These are phyloP conservation scores for Calophaca sinica DNA, from an alignment of 306 rosid species.

Conservation along the genomic window DNA sequence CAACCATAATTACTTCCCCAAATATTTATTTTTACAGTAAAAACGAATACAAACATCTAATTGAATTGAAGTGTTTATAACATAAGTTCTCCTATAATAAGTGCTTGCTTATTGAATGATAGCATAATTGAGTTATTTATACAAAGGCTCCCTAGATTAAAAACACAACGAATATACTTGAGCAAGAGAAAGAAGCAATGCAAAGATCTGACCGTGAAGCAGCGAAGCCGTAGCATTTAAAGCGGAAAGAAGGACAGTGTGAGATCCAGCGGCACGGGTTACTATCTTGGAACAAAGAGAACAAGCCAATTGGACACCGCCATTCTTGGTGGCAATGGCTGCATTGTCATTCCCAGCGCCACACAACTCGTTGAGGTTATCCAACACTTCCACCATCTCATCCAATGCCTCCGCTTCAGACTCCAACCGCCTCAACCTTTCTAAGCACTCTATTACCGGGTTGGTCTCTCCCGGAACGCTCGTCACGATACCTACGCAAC, in stretches of 20 bases:
- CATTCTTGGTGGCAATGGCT: conserved; percentile 75
- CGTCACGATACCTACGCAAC: conserved; percentile 51
- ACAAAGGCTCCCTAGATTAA: not conserved
- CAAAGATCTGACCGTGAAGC: conserved; percentile 68
- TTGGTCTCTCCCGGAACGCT: conserved; percentile 77
- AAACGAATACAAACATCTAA: too few species aligned
- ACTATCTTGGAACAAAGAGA: conserved; percentile 66
- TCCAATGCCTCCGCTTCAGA: conserved; percentile 23
- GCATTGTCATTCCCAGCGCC: conserved; percentile 62
- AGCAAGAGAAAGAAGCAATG: not conserved
- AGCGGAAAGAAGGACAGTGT: conserved; percentile 51
- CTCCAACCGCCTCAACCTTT: conserved; percentile 55
- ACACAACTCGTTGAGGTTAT: conserved; percentile 58
- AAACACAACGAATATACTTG: not conserved
- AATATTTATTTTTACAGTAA: too few species aligned
- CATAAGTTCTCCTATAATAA: too few species aligned
- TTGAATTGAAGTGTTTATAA: too few species aligned
- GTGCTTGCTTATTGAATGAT: too few species aligned
- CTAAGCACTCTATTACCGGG: conserved; percentile 72
- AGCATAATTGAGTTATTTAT: not conserved
- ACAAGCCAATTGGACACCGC: conserved; percentile 69
- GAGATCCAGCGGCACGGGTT: conserved; percentile 30
- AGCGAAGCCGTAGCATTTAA: conserved; percentile 60
- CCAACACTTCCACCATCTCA: conserved; percentile 48
- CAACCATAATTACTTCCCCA: too few species aligned